Percentiles rank a stretch among this genome's conserved stretches.
Evolutionary conservation across 768 basidiomycete species (phyloP).

Genomic region (Lactifluus hygrophoroides): DNA sequence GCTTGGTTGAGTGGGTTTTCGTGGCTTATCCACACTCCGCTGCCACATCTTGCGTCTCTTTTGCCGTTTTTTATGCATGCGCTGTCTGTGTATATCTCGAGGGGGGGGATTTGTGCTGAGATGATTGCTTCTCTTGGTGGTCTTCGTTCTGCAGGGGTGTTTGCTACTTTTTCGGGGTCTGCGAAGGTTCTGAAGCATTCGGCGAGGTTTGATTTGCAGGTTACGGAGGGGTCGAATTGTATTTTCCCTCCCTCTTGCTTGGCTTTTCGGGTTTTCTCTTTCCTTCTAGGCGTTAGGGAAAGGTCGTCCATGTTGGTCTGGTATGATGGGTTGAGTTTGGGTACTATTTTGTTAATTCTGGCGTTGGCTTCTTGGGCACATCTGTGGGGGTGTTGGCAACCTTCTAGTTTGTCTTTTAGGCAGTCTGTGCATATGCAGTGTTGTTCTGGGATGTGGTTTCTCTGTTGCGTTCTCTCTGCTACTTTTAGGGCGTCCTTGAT

Average conservation of each 20-base stretch:
- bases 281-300: not conserved
- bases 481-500: too few relatives aligned
- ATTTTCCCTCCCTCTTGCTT: not conserved
- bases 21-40: not conserved
- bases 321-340: not conserved
- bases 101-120: too few relatives aligned
- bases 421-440: not conserved
- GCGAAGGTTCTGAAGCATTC: not conserved
- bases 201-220: not conserved
- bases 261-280: not conserved
- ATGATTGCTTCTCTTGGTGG: not conserved
- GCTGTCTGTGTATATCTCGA: not conserved
- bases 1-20: not conserved
- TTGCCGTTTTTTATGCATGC: not conserved
- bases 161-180: not conserved
- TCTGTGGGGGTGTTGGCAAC: not conserved
- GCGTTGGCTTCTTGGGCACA: not conserved
- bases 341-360: not conserved
- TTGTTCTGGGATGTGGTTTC: not conserved
- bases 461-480: not conserved
- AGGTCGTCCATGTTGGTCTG: not conserved
- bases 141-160: not conserved
- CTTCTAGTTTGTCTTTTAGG: not conserved
- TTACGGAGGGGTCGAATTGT: not conserved
- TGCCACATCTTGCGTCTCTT: not conserved